Percentiles rank a stretch among this genome's conserved stretches.
Evolutionary conservation across 2,329 filamentous ascomycete genomes (phyloP).

Genomic region (Annulohypoxylon truncatum): DNA sequence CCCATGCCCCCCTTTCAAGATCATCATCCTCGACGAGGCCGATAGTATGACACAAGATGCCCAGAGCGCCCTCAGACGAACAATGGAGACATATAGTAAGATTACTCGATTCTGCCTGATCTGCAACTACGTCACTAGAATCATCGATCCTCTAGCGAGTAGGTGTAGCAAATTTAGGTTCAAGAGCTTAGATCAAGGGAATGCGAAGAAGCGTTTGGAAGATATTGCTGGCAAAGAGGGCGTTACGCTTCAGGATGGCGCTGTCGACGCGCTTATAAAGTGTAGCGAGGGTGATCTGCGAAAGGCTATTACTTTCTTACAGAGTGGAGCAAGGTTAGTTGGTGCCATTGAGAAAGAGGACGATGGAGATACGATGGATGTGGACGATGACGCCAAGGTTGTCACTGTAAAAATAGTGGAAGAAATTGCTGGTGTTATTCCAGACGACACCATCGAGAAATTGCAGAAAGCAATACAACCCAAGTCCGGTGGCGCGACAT

Average conservation of each 20-base stretch:
- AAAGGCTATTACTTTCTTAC: conserved; percentile 95
- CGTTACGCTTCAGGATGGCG: conserved; percentile 80
- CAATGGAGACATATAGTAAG: conserved; percentile 97
- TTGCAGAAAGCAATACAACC: conserved; percentile 83
- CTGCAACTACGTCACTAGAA: conserved; percentile 98
- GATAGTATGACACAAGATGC: conserved; percentile 99
- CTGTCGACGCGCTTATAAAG: conserved; percentile 83
- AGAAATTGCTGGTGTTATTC: conserved; percentile 96
- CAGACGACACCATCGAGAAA: conserved; percentile 74
- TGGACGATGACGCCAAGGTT: conserved; percentile 68
- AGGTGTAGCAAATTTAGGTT: conserved; percentile 98
- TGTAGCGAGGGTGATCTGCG: conserved; percentile 94
- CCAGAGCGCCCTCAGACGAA: conserved; percentile 89
- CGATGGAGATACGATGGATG: conserved; percentile 65
- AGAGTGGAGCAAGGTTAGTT: conserved; percentile 90
- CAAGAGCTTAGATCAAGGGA: conserved; percentile 91
- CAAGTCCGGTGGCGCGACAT: conserved; percentile 70
- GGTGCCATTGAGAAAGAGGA: conserved; percentile 69
- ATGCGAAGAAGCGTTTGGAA: conserved; percentile 81
- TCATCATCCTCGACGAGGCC: conserved; percentile 97
- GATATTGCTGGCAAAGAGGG: conserved; percentile 85
- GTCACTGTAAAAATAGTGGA: conserved; percentile 86
- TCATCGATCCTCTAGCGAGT: conserved; percentile 94
- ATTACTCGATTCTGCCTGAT: conserved; percentile 98
- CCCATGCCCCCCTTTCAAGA: conserved; percentile 97